Percentiles rank a stretch among this genome's conserved stretches.
phyloP scores from a whole-genome alignment of 2,329 filamentous ascomycete species.

The Aspergillus glaucus region DNA sequence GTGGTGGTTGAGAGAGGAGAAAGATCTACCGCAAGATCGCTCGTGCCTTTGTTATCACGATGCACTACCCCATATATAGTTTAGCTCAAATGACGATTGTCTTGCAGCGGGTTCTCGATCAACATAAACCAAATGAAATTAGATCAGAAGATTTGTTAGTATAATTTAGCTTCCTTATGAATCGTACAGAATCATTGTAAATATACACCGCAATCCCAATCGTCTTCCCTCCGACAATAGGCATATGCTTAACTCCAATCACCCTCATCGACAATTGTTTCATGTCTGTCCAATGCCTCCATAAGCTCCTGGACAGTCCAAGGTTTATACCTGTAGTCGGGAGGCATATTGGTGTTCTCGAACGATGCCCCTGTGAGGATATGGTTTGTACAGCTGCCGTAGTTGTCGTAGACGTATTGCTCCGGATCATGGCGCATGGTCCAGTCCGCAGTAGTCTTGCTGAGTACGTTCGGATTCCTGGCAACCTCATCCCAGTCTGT shows the following conservation, averaged over 20 bases:
- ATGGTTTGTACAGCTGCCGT: slow-evolving; percentile 3
- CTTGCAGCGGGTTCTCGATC: too few species aligned
- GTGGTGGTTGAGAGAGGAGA: background rate
- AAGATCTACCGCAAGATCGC: background rate
- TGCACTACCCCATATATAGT: too few species aligned
- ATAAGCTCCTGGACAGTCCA: slow-evolving; percentile 41
- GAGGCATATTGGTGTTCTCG: slow-evolving; percentile 42
- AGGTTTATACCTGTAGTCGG: slow-evolving; percentile 34
- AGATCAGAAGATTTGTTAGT: too few species aligned
- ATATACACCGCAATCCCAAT: too few species aligned
- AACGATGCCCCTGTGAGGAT: slow-evolving; percentile 31
- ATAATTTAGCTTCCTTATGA: too few species aligned
- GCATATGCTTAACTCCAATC: slow-evolving; percentile 6
- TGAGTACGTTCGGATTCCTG: slow-evolving; percentile 3
- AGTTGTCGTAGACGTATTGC: slow-evolving; percentile 10
- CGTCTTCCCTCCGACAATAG: too few species aligned
- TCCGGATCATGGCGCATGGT: slow-evolving; percentile 9
- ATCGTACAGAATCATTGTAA: too few species aligned
- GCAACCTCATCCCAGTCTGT: slow-evolving; percentile 7
- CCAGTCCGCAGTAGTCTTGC: slow-evolving; percentile 4
- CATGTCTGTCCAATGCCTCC: slow-evolving; percentile 32
- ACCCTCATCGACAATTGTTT: slow-evolving; percentile 8
- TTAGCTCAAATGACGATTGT: too few species aligned
- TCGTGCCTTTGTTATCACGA: too few species aligned
- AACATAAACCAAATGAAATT: too few species aligned